Base-by-base conservation (phyloP, 2,329 filamentous ascomycete genomes). In the Paraphaeosphaeria sporulosa region DNA sequence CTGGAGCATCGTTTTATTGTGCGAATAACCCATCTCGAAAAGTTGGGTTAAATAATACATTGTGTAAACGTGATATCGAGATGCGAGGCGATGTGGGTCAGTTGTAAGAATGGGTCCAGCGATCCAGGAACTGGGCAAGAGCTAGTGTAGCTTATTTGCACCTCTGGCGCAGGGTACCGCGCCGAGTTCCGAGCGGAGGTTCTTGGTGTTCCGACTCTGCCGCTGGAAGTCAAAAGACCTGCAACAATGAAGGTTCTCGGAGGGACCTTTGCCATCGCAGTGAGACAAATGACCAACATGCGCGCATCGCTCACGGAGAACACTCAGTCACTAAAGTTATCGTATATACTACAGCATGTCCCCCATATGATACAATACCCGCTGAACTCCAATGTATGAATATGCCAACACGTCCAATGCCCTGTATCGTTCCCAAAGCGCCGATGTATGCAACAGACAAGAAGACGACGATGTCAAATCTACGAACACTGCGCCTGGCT, bases 401-500 rank as follows among this genome's bases (percentile, higher is more conserved):
- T 30, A 23, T 44, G 44, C 44, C 44, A 56, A 61, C 63, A 60
- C 66, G 63, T 38, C 42, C 64, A 61, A 70, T 70, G 67, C 66
- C 52, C 2, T 43, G 27, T 23, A 36, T 46, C 27, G 6, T 21
- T n/a, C 48, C 46, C 55, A 42, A 34, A 58, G 53, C 64, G 60
- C 64, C 64, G 17, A 63, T 58, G 25, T 66, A 70, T 69, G 56
- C 62, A 64, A 66, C n/a, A 47, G 23, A 17, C 44, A 48, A 50
- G 30, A 30, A 47, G 40, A 62, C 51, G 52, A 27, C 46, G 34
- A 58, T 42, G 10, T 19, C 17, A 2, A 15, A 12, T 50, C 70
- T 59, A 76, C 59, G 62, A 59, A 62, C 74, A 76, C 46, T 75
- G 57, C 1, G 60, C 71, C 25, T 60, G 59, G n/a, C 66, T 61